Conservation (phyloP, 129 eudicot species). For the Tagetes patula region DNA sequence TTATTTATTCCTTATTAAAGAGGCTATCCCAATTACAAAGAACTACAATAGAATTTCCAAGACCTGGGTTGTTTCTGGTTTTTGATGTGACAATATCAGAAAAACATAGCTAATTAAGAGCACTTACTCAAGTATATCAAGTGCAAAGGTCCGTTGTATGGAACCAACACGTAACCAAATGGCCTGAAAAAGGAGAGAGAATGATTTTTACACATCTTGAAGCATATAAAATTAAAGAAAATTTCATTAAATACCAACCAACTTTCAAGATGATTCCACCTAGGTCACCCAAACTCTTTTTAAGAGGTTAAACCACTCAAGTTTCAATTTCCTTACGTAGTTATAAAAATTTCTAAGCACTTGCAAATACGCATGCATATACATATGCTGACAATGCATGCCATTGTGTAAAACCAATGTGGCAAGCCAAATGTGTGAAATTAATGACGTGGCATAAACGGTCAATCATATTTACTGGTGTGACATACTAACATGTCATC, state of each 20-base stretch:
- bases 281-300: conserved; percentile 1
- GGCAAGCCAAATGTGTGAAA: neutral
- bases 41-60: conserved; percentile 17
- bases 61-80: neutral
- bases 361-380: neutral
- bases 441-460: neutral
- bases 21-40: conserved; percentile 1
- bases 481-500: neutral
- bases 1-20: neutral
- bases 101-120: conserved; percentile 23
- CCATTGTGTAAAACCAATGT: neutral
- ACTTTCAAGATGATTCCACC: neutral
- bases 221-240: conserved; percentile 11
- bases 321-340: conserved; percentile 6
- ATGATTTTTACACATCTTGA: conserved; percentile 11
- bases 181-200: conserved; percentile 55
- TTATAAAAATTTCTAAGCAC: neutral
- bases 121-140: conserved; percentile 93
- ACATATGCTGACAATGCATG: neutral
- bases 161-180: conserved; percentile 75
- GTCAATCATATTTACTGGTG: neutral
- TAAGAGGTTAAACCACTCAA: neutral
- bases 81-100: neutral
- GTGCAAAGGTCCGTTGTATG: conserved; percentile 92
- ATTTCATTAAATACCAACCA: neutral